These are phyloP conservation scores for Podaxis carcinomalis DNA, from an alignment of 768 basidiomycete genomes.

Conservation along the genomic window DNA sequence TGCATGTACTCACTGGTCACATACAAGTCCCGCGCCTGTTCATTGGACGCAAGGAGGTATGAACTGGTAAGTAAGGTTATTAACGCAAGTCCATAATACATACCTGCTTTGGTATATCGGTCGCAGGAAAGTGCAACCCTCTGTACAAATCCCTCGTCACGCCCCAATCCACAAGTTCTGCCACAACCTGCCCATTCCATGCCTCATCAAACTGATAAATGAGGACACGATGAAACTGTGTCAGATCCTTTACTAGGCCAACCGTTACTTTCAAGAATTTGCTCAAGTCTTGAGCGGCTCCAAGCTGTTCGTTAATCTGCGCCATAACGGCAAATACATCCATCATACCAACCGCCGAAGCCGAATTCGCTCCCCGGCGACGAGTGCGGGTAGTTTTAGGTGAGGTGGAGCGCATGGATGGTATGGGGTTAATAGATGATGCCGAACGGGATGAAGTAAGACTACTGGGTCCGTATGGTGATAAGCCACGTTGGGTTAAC, in stretches of 20 bases:
- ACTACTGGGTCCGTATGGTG: not conserved
- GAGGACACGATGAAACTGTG: slow-evolving; percentile 78
- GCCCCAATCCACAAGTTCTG: slow-evolving; percentile 77
- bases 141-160: slow-evolving; percentile 69
- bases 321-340: slow-evolving; percentile 75
- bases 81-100: not conserved
- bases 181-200: slow-evolving; percentile 78
- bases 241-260: slow-evolving; percentile 69
- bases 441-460: not conserved
- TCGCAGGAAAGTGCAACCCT: slow-evolving; percentile 68
- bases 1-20: slow-evolving; percentile 45
- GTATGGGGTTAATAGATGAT: not conserved
- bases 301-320: slow-evolving; percentile 79
- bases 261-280: slow-evolving; percentile 70
- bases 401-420: not conserved
- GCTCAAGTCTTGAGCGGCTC: slow-evolving; percentile 58
- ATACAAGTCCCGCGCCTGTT: slow-evolving; percentile 63
- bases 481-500: slow-evolving; percentile 23
- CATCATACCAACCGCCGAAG: slow-evolving; percentile 56
- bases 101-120: slow-evolving; percentile 67
- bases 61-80: not conserved
- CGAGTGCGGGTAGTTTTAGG: slow-evolving; percentile 10
- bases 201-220: slow-evolving; percentile 78
- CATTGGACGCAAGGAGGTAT: not conserved
- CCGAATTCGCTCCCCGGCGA: slow-evolving; percentile 13